Percentiles rank a stretch among this genome's conserved stretches.
Evolutionary conservation across 208 protist genomes (phyloP).

Genomic region (Angomonas deanei): DNA sequence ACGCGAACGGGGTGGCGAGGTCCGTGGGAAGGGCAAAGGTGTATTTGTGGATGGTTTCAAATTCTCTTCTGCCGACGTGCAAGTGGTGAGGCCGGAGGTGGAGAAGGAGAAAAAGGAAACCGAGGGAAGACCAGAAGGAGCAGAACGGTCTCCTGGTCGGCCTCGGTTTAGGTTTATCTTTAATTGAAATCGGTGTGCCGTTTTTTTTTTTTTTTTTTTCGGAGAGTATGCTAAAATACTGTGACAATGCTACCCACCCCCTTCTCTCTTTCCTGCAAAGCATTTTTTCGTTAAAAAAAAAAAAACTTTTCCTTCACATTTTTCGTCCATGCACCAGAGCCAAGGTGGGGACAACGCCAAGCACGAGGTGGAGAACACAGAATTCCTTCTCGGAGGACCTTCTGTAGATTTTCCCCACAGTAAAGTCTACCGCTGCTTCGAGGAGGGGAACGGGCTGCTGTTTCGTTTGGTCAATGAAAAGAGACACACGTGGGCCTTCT

Average conservation of each 20-base stretch:
- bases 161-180: neutral
- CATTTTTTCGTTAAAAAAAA: no score
- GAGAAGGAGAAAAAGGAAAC: neutral
- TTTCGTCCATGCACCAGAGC: no score
- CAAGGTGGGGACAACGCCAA: constrained; percentile 5
- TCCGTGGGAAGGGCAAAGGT: neutral
- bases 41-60: neutral
- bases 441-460: constrained; percentile 60
- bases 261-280: no score
- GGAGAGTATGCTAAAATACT: no score
- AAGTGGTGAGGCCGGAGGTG: neutral
- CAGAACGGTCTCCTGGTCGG: neutral
- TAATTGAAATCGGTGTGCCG: no score
- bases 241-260: no score
- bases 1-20: neutral
- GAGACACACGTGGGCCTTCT: constrained; percentile 64
- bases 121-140: neutral
- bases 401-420: constrained; percentile 29
- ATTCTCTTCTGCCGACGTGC: neutral
- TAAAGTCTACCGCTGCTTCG: constrained; percentile 60
- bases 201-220: no score
- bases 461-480: constrained; percentile 63
- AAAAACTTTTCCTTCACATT: no score
- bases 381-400: constrained; percentile 29
- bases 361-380: constrained; percentile 8